phyloP scores from a whole-genome alignment of 2,329 filamentous ascomycete genomes.

The Bertia moriformis region DNA sequence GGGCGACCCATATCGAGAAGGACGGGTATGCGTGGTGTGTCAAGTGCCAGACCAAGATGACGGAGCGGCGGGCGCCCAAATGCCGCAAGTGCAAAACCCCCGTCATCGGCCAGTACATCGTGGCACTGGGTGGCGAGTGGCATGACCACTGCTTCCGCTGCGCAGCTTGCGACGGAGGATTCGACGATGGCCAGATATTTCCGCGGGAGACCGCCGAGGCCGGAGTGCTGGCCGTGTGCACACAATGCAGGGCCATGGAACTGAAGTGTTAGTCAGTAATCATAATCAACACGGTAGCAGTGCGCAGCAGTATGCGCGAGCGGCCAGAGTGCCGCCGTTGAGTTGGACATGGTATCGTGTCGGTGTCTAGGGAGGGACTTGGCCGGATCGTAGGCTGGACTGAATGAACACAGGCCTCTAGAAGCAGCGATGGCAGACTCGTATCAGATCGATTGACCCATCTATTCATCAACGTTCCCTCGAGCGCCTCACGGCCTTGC shows the following conservation, averaged over 20 bases:
- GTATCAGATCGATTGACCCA: too few relatives aligned
- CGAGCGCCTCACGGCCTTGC: too few relatives aligned
- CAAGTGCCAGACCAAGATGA: constrained; percentile 79
- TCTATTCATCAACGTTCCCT: too few relatives aligned
- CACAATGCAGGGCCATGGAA: constrained; percentile 42
- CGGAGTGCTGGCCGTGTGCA: constrained; percentile 40
- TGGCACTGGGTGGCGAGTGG: constrained; percentile 83
- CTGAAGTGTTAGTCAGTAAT: constrained; percentile 33
- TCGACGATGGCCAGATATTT: constrained; percentile 53
- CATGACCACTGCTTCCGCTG: constrained; percentile 87
- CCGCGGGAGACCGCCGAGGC: constrained; percentile 34
- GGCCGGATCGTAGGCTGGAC: too few relatives aligned
- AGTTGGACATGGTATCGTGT: too few relatives aligned
- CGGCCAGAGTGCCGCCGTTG: too few relatives aligned
- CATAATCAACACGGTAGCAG: too few relatives aligned
- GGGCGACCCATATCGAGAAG: constrained; percentile 70
- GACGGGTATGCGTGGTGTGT: constrained; percentile 97
- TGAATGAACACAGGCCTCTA: too few relatives aligned
- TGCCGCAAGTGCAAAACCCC: constrained; percentile 73
- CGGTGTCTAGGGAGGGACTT: too few relatives aligned
- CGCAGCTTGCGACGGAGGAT: constrained; percentile 40
- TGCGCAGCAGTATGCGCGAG: too few relatives aligned
- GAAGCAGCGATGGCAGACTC: too few relatives aligned
- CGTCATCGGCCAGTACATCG: constrained; percentile 79
- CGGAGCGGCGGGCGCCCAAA: constrained; percentile 74